Base-by-base conservation (phyloP, 495 filamentous ascomycete genomes). In the Astrocystis sublimbata region DNA sequence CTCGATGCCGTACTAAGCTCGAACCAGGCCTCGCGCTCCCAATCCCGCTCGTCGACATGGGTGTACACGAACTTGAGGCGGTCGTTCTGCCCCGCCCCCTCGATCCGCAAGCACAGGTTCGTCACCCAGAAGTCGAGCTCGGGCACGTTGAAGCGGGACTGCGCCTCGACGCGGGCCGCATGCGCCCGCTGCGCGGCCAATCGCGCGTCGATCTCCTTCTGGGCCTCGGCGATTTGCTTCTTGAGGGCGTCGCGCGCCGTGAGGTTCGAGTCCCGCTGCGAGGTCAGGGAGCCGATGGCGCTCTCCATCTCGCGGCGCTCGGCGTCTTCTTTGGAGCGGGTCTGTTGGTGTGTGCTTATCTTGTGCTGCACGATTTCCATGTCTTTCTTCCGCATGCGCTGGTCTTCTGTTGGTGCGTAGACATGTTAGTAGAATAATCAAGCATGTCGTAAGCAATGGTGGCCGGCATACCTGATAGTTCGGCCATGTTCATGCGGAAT, bases 71-170 rank as follows among this genome's bases (percentile, higher is more conserved):
- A 96, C 74, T 93, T 96, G 63, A 98, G 79, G 38, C 90, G 81
- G 75, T 97, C 93, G 56, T 89, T 87, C 52, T 83, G 81, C 0
- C 93, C 93, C 0, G 89, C 89, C 4, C 94, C 94, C 72, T 98
- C 93, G 71, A 98, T 93, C 52, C 89, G 80, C 77, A 98, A 68
- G 60, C 93, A 89, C 62, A 98, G 78, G 72, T 92, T 92, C 58
- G 90, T 88, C 69, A 96, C 88, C 96, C 96, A 98, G 74, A 98
- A 98, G 40, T 92, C 88, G 40, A 98, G 81, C 73, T 98, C 94
- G 2, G 94, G 94, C 43, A 88, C 83, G 74, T 98, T 97, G 62
- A 90, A 88, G 42, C 91, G 83, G 36, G 88, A 82, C 75, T 97
- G 93, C 30, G 86, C 80, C 71, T 96, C 89, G 26, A 93, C 69